Evolutionary conservation across 139 green algal species (phyloP), one percentile per base, ranked within the genome.

Genomic region (Tetradesmus lagerheimii): DNA sequence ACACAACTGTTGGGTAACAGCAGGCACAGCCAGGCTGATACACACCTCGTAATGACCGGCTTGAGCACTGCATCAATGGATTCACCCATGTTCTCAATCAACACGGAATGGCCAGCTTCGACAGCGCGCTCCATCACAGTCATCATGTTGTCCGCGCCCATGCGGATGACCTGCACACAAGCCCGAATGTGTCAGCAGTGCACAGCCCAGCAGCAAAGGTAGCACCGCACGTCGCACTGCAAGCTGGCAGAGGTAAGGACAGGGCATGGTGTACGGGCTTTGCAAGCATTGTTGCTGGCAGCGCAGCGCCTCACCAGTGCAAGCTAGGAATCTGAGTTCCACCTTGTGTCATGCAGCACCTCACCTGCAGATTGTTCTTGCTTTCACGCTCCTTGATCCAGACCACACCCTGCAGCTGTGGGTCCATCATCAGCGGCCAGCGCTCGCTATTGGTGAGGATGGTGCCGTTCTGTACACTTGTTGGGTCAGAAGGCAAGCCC

Each of bases 71-170:
- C 96, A 86, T 98, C 96, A 38, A 98, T 97, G 12, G 91, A 91
- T 93, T 98, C 96, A 37, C 92, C 96, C 95, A 98, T 97, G 94
- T 97, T 97, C 91, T 98, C 96, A 47, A 98, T 95, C 41, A 98
- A 93, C 89, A 98, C 95, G 34, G 85, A 95, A 80, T 96, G 87
- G 43, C 96, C 96, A 3, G 93, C 91, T 93, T 97, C 96, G 34
- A 98, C 96, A 67, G 96, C 96, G 14, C 94, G 92, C 94, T 98
- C 96, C 91, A 98, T 96, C 15, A 94, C 89, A 4, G 87, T 90
- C 16, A 97, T 90, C 90, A 94, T 98, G 91, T 95, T 95, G 83
- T 95, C 88, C 0, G 93, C 93, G 67, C 95, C 95, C 95, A 98
- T 97, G 90, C 96, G 95, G 29, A 96, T 93, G 1, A 98, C 94